Percentiles rank a stretch among this genome's conserved stretches.
Conservation (phyloP, 2,329 filamentous ascomycete genomes). For the Zasmidium cellare region DNA sequence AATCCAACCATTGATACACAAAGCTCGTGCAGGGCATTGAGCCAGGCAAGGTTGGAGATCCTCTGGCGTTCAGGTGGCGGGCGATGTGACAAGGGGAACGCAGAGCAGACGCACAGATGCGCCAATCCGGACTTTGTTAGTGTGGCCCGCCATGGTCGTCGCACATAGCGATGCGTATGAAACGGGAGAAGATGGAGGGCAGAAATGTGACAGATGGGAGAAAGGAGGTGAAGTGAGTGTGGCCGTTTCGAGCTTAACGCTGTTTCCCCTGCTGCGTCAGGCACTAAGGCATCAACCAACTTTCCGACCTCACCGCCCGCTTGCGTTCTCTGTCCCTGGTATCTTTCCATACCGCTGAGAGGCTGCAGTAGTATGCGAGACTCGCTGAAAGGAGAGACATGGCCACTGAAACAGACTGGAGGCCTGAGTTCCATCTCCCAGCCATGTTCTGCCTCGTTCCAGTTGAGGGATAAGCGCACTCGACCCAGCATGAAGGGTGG, state of each 20-base stretch:
- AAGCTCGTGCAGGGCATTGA: neutral
- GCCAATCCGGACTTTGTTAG: too few relatives aligned
- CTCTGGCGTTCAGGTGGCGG: neutral
- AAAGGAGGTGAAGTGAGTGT: neutral
- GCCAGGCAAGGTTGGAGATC: neutral
- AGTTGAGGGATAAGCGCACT: too few relatives aligned
- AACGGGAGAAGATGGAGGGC: neutral
- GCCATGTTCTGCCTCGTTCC: too few relatives aligned
- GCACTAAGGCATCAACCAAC: neutral
- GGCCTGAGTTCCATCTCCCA: too few relatives aligned
- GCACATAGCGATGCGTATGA: neutral
- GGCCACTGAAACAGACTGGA: too few relatives aligned
- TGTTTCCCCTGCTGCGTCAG: neutral
- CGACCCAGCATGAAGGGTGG: too few relatives aligned
- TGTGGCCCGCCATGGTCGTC: neutral
- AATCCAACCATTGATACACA: neutral
- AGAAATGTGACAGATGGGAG: neutral
- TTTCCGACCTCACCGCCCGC: neutral
- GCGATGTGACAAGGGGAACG: neutral
- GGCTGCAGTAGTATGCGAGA: too few relatives aligned
- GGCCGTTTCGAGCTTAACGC: neutral
- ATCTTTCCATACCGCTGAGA: neutral
- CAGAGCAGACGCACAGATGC: too few relatives aligned
- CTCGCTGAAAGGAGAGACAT: too few relatives aligned
- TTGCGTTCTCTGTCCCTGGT: neutral